A percentile compares a stretch with the other conserved stretches of the same genome.
phyloP scores from a whole-genome alignment of 2,329 filamentous ascomycete genomes.

The Aspergillus japonicus region DNA sequence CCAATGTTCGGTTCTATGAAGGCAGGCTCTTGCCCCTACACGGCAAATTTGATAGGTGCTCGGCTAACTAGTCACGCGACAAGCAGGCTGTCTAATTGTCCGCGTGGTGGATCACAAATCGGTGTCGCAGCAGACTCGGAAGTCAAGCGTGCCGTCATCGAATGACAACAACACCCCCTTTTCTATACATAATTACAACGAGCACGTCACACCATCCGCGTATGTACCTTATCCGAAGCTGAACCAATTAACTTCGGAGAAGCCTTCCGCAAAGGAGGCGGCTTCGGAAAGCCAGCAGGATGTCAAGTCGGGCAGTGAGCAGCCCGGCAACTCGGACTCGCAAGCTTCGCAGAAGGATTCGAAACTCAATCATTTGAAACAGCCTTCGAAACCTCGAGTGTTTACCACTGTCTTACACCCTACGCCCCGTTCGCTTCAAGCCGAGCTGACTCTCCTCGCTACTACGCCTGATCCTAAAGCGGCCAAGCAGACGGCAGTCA shows the following conservation, averaged over 20 bases:
- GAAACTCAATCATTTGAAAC: conserved; percentile 50
- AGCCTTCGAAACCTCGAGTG: conserved; percentile 56
- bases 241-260: conserved; percentile 34
- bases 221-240: conserved; percentile 70
- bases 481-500: conserved; percentile 47
- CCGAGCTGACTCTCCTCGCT: conserved; percentile 74
- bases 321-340: conserved; percentile 55
- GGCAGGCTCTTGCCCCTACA: conserved; percentile 46
- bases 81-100: conserved; percentile 76
- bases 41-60: not conserved
- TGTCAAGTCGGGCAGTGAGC: conserved; percentile 20
- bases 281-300: conserved; percentile 25
- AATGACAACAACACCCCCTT: conserved; percentile 67
- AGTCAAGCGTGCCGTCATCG: conserved; percentile 53
- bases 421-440: conserved; percentile 71
- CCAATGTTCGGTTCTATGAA: conserved; percentile 82
- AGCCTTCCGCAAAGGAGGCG: conserved; percentile 27
- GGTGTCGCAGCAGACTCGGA: conserved; percentile 58
- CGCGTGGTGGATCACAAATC: conserved; percentile 87
- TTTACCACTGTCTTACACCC: conserved; percentile 82
- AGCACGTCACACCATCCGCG: conserved; percentile 84
- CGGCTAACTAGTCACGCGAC: conserved; percentile 10
- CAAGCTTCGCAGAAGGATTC: conserved; percentile 56
- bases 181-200: conserved; percentile 90
- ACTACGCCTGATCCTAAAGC: conserved; percentile 63